Evolutionary conservation across 2,329 filamentous ascomycete species (phyloP), one percentile per base, ranked within the genome.

Genomic region (Exophiala calicioides): DNA sequence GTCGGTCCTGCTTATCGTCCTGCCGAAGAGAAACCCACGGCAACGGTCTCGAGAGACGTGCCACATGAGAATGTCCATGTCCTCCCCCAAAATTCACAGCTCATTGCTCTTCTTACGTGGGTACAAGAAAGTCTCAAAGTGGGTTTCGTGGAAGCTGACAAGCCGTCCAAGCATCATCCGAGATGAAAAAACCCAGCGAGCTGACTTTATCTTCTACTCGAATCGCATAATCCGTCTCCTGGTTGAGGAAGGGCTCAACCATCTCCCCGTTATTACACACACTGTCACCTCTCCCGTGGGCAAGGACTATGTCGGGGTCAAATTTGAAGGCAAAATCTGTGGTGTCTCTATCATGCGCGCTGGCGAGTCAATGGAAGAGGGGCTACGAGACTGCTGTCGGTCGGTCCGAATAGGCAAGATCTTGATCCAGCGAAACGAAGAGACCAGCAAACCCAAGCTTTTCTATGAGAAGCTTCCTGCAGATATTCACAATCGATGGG

Each of bases 321-420:
- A 87, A 71, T 98, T 98, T 63, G 86, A 97, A 67, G 93, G 93
- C 57, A 96, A 97, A 73, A 98, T 98, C 60, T 98, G 93, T 64
- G 93, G 93, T 44, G 93, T 98, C 12, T 95, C 88, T 5, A 98
- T 98, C 61, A 97, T 98, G 93, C 83, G 93, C 55, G 93, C 93
- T 9, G 93, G 93, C 40, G 93, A 98, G 72, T 88, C 91, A 49
- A 98, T 98, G 93, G 93, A 98, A 72, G 90, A 97, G 70, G 93
- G 91, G 2, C 74, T 98, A 52, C 80, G 93, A 50, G 91, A 98
- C 69, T 98, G 93, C 72, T 98, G 93, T 72, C 85, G 93, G 41
- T 95, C 88, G n/a, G 93, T 98, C 37, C 81, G 93, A 54, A 98
- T 98, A 62, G 93, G 93, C 57, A 98, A 98, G 77, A 98, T 98